Base-by-base conservation (phyloP, 2,329 filamentous ascomycete genomes). In the Macrophomina phaseolina region DNA sequence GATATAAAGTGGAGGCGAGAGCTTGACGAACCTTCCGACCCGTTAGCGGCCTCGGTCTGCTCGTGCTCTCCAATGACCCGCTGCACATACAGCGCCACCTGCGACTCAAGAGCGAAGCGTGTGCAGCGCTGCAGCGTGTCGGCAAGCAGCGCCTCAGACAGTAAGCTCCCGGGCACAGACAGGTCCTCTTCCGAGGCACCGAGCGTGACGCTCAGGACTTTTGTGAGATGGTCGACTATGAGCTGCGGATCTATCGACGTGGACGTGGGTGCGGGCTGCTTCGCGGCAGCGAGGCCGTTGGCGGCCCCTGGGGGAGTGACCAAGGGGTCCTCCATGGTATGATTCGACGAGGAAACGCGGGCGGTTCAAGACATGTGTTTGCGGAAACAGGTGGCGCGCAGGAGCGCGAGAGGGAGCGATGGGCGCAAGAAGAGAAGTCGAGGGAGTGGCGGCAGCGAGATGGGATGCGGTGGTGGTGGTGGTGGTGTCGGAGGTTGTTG, bases 1-100 rank as follows among this genome's bases (percentile, higher is more conserved):
- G 67, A 81, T 82, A 69, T 80, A 74, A n/a, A 80, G 73, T 86
- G 72, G 74, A 66, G 72, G 72, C 68, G 32, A 58, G 69, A 70
- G 69, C 36, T 52, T 23, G 46, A 67, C 56, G 70, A 73, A 69
- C 77, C 77, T 68, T 77, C 76, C 56, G 73, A 67, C 49, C 69
- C 71, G 34, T 78, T 76, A 45, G 74, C 63, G 28, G 71, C 73
- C 48, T 79, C 76, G 62, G 73, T 68, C 23, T 67, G 72, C 23
- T 72, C 63, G 30, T 49, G 65, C 38, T 62, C 65, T 64, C 85
- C 82, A 64, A 86, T 81, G 70, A 90, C 77, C 76, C 94, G 92
- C 81, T 97, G 97, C 70, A 97, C 90, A 80, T 98, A 98, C 70
- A 99, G 84, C 65, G 91, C 93, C 69, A 90, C 89, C 81, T 97